Evolutionary conservation across 2,329 filamentous ascomycete species (phyloP).

Genomic region (Pseudogymnoascus sp.): DNA sequence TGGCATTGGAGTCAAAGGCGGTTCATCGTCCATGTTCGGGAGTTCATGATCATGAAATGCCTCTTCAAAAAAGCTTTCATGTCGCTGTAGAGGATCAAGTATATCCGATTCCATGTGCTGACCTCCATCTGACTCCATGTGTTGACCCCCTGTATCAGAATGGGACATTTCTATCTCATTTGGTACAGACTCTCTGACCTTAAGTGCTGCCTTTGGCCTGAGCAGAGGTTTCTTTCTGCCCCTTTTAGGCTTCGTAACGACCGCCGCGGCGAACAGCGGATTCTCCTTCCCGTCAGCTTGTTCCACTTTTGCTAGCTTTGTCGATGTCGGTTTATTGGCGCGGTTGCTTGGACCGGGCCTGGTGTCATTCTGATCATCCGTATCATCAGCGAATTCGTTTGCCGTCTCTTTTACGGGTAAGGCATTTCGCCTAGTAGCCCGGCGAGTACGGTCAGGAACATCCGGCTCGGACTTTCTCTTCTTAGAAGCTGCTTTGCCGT

Average conservation of each 20-base stretch:
- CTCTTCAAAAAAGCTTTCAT: neutral
- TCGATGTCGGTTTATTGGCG: neutral
- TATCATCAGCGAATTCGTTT: neutral
- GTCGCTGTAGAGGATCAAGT: neutral
- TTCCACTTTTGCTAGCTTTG: neutral
- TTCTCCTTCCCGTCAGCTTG: neutral
- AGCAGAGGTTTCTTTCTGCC: neutral
- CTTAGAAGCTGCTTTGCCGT: neutral
- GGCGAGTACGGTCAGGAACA: neutral
- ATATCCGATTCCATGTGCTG: neutral
- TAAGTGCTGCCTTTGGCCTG: neutral
- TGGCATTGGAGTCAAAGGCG: neutral
- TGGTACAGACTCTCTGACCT: neutral
- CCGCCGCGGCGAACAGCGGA: neutral
- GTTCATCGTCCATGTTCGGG: neutral
- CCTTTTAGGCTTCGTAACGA: neutral
- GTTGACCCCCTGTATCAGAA: neutral
- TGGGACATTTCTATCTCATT: neutral
- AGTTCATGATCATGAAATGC: conserved; percentile 4
- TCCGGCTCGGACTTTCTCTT: neutral
- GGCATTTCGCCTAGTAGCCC: neutral
- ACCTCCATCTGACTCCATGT: neutral
- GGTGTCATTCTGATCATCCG: neutral
- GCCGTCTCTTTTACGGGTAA: neutral
- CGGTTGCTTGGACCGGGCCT: neutral